Conservation (phyloP, 2,329 filamentous ascomycete genomes). For the Ophiostoma perfectum region DNA sequence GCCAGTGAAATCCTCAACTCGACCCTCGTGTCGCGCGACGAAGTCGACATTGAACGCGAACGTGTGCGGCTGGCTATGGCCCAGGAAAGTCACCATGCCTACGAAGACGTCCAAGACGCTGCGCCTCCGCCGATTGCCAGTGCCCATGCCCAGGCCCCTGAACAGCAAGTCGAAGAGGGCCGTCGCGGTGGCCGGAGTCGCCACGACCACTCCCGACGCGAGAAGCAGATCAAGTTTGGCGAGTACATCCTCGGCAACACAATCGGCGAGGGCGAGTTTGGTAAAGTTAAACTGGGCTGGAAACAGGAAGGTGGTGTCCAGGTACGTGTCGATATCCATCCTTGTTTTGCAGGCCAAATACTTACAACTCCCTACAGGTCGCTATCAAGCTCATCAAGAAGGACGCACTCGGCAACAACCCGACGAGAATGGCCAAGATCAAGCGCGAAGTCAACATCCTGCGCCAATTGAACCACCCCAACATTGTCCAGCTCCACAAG, state of each 20-base stretch:
- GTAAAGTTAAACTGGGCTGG: constrained; percentile 98
- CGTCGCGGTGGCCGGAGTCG: constrained; percentile 50
- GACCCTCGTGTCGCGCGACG: constrained; percentile 69
- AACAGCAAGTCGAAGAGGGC: constrained; percentile 37
- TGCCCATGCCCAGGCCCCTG: constrained; percentile 26
- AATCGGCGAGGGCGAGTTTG: constrained; percentile 95
- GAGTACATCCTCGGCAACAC: constrained; percentile 95
- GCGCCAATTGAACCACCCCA: constrained; percentile 79
- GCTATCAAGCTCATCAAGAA: constrained; percentile 97
- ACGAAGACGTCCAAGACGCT: constrained; percentile 42
- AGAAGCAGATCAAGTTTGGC: constrained; percentile 84
- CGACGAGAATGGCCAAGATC: constrained; percentile 87
- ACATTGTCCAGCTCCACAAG: constrained; percentile 94
- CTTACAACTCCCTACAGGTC: constrained; percentile 50
- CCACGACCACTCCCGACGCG: constrained; percentile 54
- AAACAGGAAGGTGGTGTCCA: constrained; percentile 89
- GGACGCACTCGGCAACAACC: constrained; percentile 82
- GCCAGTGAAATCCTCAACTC: constrained; percentile 74
- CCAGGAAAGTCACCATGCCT: constrained; percentile 37
- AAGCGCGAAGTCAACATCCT: constrained; percentile 95
- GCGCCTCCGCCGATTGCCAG: constrained; percentile 42
- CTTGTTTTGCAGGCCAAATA: too few species aligned
- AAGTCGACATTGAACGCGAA: constrained; percentile 67
- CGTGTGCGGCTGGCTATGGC: constrained; percentile 63
- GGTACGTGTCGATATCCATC: constrained; percentile 38